Base-by-base conservation (phyloP, 2,329 filamentous ascomycete species). In the Xylaria sp. region DNA sequence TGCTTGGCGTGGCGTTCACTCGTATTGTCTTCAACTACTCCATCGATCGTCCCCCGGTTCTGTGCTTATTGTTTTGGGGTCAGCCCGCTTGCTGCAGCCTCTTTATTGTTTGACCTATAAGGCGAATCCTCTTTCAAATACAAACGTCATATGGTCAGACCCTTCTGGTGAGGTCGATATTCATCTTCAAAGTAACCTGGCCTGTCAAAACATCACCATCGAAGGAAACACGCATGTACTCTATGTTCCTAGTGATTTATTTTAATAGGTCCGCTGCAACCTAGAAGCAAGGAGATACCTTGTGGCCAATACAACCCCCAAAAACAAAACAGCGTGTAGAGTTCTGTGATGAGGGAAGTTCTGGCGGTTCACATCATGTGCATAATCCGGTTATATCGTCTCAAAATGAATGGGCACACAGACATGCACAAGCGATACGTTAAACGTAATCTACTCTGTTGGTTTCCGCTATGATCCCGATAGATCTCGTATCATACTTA, bases 301-400 rank as follows among this genome's bases (percentile, higher is more conserved):
- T 52, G 25, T 52, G 37, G 25, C 37, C 37, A 19, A 29, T 31
- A 33, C 10, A 44, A 59, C 49, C 54, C 54, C 59, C 54, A 57
- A 54, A 54, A 41, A 40, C 17, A 8, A n/a, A 4, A 51, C 23
- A 27, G 29, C 44, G 23, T 40, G 23, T 37, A 33, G 19, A n/a
- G n/a, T 51, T 41, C 33, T 47, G 15, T 29, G 35, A 44, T 17
- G 48, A 54, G 41, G 47, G 25, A 41, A 25, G 9, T 27, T 25
- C 33, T 41, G 25, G 37, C 17, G 15, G 38, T 47, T 33, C 13
- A 35, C 35, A 41, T 21, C 19, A 33, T 23, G 31, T 40, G 27
- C 46, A 31, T 47, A 27, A 47, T 25, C 46, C 33, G 40, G 47
- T 21, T 49, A 48, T 52, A 57, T 44, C 7, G 19, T 9, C 19